Evolutionary conservation across 805 yeast species (phyloP).

Genomic region (Wickerhamiella galacta): DNA sequence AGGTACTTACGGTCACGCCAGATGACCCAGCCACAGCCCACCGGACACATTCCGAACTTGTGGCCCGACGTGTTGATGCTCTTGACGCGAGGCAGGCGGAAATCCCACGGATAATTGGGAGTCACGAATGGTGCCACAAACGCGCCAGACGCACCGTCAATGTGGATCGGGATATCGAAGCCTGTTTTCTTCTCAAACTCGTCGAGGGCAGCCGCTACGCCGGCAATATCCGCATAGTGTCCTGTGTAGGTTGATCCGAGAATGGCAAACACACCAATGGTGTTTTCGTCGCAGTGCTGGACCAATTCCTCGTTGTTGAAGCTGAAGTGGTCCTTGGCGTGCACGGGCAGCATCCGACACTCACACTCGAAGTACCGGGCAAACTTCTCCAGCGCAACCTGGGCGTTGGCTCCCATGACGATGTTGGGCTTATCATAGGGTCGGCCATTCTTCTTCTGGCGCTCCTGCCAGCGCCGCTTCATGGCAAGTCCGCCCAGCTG

Average conservation of each 20-base stretch:
- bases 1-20: constrained; percentile 53
- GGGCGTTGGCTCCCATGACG: constrained; percentile 83
- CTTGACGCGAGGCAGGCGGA: constrained; percentile 55
- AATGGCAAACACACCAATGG: constrained; percentile 80
- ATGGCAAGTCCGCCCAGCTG: constrained; percentile 87
- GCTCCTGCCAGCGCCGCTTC: constrained; percentile 77
- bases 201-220: constrained; percentile 47
- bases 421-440: constrained; percentile 58
- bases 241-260: constrained; percentile 90
- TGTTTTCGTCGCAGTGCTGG: constrained; percentile 68
- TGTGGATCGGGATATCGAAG: constrained; percentile 61
- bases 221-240: constrained; percentile 63
- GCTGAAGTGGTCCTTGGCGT: constrained; percentile 40
- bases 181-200: constrained; percentile 54
- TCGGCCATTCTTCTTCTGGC: constrained; percentile 41
- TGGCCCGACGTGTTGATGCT: constrained; percentile 86
- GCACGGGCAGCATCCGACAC: constrained; percentile 54
- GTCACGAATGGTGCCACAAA: constrained; percentile 71
- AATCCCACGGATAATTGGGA: constrained; percentile 75
- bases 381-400: constrained; percentile 86
- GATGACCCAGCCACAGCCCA: constrained; percentile 85
- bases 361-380: constrained; percentile 91
- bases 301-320: constrained; percentile 45
- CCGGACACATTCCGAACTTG: constrained; percentile 79
- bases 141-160: constrained; percentile 89